These are phyloP conservation scores for Cryphonectria carpinicola DNA, from an alignment of 2,329 filamentous ascomycete genomes.

Conservation along the genomic window DNA sequence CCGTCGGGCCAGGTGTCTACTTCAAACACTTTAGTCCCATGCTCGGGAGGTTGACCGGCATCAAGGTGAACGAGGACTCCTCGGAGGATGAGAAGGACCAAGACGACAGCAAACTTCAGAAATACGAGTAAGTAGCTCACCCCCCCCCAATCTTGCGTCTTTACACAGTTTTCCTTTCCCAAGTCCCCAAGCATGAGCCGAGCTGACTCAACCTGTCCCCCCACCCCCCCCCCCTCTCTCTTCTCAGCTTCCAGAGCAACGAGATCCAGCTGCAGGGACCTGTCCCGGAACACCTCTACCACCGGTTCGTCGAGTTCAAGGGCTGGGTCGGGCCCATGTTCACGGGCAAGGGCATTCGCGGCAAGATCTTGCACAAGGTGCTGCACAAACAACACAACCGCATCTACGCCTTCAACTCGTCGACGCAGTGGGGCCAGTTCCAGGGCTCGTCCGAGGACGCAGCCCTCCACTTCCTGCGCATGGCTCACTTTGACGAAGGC, in stretches of 20 bases:
- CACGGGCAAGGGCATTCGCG: constrained; percentile 74
- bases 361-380: constrained; percentile 79
- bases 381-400: constrained; percentile 88
- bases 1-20: constrained; percentile 74
- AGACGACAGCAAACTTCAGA: constrained; percentile 61
- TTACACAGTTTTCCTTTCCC: too few relatives aligned
- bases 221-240: constrained; percentile 9
- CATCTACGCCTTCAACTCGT: constrained; percentile 84
- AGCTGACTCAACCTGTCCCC: not conserved
- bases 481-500: constrained; percentile 85
- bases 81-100: constrained; percentile 37
- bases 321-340: constrained; percentile 92
- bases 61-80: constrained; percentile 67
- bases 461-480: constrained; percentile 78
- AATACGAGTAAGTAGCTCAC: constrained; percentile 69
- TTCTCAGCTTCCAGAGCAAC: constrained; percentile 83
- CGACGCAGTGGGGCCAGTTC: constrained; percentile 74
- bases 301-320: constrained; percentile 90
- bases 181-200: not conserved
- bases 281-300: constrained; percentile 79
- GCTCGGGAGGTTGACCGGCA: constrained; percentile 79
- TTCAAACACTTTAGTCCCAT: constrained; percentile 87
- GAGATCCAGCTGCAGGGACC: constrained; percentile 87
- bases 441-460: constrained; percentile 69
- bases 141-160: not conserved